Conservation (phyloP, 768 basidiomycete species). For the Mycena epipterygia region DNA sequence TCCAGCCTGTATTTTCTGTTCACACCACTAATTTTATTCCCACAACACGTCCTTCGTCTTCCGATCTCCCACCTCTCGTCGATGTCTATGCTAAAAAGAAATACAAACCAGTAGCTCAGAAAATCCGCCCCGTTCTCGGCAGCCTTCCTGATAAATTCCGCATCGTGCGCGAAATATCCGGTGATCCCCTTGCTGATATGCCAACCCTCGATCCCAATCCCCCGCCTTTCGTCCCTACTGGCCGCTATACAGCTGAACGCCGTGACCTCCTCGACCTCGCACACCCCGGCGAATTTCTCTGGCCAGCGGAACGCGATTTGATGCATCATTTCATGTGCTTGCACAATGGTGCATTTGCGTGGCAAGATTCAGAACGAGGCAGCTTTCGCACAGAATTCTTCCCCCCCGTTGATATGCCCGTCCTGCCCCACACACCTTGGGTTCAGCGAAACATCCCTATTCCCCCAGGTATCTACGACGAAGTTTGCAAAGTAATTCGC, state of each 20-base stretch:
- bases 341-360: conserved; percentile 34
- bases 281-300: conserved; percentile 28
- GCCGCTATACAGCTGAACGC: conserved; percentile 18
- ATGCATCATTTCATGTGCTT: conserved; percentile 25
- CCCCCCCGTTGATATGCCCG: conserved; percentile 3
- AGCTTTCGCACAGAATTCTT: conserved; percentile 26
- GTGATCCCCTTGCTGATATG: conserved; percentile 28
- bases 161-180: conserved; percentile 26
- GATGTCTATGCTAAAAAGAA: conserved; percentile 27
- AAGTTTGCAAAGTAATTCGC: conserved; percentile 8
- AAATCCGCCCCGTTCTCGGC: conserved; percentile 30
- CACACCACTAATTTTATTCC: not conserved
- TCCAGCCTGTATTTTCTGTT: too few species aligned
- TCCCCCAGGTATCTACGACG: conserved; percentile 38
- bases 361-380: conserved; percentile 34
- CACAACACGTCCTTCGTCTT: not conserved
- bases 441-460: conserved; percentile 37
- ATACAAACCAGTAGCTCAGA: conserved; percentile 40
- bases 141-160: conserved; percentile 34
- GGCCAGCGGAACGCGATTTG: conserved; percentile 28
- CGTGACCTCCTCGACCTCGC: not conserved
- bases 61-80: not conserved
- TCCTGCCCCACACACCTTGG: conserved; percentile 9
- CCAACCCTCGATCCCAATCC: conserved; percentile 18
- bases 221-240: conserved; percentile 7